phyloP scores from a whole-genome alignment of 2,329 filamentous ascomycete species.

The Colletotrichum tofieldiae region DNA sequence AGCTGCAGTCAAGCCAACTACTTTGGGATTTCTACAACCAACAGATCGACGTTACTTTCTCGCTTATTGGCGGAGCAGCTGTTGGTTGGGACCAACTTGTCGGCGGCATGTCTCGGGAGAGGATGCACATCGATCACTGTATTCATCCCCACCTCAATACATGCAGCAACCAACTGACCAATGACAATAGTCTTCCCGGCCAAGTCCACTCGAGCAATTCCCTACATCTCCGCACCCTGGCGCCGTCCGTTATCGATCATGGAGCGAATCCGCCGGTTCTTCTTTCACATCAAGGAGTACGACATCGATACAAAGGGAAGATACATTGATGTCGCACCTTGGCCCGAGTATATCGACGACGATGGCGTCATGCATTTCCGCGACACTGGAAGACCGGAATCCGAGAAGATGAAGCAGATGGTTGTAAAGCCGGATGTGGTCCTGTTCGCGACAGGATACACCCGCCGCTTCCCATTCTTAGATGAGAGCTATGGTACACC shows the following conservation, averaged over 20 bases:
- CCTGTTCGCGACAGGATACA: slow-evolving; percentile 56
- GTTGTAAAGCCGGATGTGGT: slow-evolving; percentile 54
- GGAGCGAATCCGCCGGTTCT: slow-evolving; percentile 51
- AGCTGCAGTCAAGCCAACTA: slow-evolving; percentile 58
- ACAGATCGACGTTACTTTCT: slow-evolving; percentile 61
- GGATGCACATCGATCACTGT: slow-evolving; percentile 43
- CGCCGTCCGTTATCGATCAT: slow-evolving; percentile 46
- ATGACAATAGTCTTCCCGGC: slow-evolving; percentile 50
- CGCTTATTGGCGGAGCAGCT: slow-evolving; percentile 61
- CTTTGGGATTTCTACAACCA: slow-evolving; percentile 59
- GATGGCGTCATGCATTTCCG: slow-evolving; percentile 53
- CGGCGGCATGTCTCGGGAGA: slow-evolving; percentile 56
- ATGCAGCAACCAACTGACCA: not conserved
- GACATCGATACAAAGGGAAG: slow-evolving; percentile 46
- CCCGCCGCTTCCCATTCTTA: slow-evolving; percentile 53
- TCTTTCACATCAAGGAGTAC: slow-evolving; percentile 50
- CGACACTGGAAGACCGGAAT: slow-evolving; percentile 50
- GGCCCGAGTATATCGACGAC: slow-evolving; percentile 51
- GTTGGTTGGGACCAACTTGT: slow-evolving; percentile 65
- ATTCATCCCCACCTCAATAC: not conserved
- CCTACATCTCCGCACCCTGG: slow-evolving; percentile 54
- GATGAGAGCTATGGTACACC: slow-evolving; percentile 56
- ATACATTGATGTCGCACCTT: slow-evolving; percentile 55
- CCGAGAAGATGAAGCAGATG: slow-evolving; percentile 48
- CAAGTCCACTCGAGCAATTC: slow-evolving; percentile 53